Conservation (phyloP, 1,139 yeast genomes). For the Candida sp. region DNA sequence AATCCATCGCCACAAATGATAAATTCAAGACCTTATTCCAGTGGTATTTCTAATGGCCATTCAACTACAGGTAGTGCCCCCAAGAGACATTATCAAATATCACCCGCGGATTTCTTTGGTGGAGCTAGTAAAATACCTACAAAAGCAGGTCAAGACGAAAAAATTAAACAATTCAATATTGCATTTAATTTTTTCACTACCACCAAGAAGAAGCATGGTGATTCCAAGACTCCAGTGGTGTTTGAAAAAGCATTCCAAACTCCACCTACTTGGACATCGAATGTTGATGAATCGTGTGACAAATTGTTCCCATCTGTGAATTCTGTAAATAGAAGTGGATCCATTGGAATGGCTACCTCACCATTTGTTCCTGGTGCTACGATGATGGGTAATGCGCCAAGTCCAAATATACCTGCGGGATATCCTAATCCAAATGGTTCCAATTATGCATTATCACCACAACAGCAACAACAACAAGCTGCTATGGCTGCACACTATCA, state of each 20-base stretch:
- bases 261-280: constrained; percentile 77
- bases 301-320: constrained; percentile 36
- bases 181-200: constrained; percentile 60
- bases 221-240: constrained; percentile 16
- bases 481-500: constrained; percentile 35
- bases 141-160: constrained; percentile 34
- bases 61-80: constrained; percentile 14
- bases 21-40: constrained; percentile 28
- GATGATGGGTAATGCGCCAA: constrained; percentile 20
- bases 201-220: constrained; percentile 30
- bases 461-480: constrained; percentile 20
- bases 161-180: constrained; percentile 32
- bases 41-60: constrained; percentile 12
- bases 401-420: constrained; percentile 10
- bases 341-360: constrained; percentile 10
- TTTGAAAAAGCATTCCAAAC: constrained; percentile 66
- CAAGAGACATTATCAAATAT: constrained; percentile 39
- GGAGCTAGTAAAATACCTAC: constrained; percentile 46
- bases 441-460: constrained; percentile 23
- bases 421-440: constrained; percentile 14
- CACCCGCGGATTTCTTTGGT: constrained; percentile 50
- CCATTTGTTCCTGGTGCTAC: constrained; percentile 32
- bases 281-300: constrained; percentile 52
- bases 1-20: constrained; percentile 33
- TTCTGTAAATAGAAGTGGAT: constrained; percentile 7